Evolutionary conservation across 169 alveolate species (phyloP).

Genomic region (Plasmodium knowlesi): DNA sequence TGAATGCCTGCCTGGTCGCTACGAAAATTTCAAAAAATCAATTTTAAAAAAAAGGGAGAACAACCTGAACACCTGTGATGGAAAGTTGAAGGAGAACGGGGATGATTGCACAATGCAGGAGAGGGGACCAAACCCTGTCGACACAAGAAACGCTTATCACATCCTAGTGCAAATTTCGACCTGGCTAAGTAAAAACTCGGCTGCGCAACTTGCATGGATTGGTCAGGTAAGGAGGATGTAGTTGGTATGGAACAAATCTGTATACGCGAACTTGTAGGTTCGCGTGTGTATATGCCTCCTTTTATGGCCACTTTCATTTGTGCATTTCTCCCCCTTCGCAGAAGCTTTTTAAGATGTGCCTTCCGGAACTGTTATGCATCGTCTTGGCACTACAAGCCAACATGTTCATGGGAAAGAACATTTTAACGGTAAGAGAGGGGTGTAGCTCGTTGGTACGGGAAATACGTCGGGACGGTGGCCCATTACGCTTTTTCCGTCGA

Average conservation of each 20-base stretch:
- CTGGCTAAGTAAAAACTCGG: constrained; percentile 64
- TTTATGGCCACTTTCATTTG: neutral
- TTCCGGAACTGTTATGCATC: constrained; percentile 56
- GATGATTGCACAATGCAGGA: neutral
- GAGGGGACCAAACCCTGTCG: neutral
- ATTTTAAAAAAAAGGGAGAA: constrained; percentile 22
- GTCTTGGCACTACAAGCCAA: constrained; percentile 61
- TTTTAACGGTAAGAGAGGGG: constrained; percentile 33
- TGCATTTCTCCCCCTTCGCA: neutral
- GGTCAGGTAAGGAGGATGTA: constrained; percentile 20
- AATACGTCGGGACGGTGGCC: neutral
- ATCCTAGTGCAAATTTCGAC: constrained; percentile 60
- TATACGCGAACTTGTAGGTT: neutral
- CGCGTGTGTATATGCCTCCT: neutral
- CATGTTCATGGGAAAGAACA: constrained; percentile 50
- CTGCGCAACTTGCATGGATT: constrained; percentile 52
- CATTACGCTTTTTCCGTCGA: neutral
- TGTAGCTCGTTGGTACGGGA: neutral
- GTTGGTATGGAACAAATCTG: neutral
- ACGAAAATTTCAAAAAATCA: constrained; percentile 21
- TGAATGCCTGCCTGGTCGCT: constrained; percentile 12
- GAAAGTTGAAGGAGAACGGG: neutral
- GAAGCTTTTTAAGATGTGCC: constrained; percentile 66
- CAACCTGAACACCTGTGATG: neutral
- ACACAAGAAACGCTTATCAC: constrained; percentile 17